phyloP scores from a whole-genome alignment of 2,329 filamentous ascomycete species.

The Zalaria sp. region DNA sequence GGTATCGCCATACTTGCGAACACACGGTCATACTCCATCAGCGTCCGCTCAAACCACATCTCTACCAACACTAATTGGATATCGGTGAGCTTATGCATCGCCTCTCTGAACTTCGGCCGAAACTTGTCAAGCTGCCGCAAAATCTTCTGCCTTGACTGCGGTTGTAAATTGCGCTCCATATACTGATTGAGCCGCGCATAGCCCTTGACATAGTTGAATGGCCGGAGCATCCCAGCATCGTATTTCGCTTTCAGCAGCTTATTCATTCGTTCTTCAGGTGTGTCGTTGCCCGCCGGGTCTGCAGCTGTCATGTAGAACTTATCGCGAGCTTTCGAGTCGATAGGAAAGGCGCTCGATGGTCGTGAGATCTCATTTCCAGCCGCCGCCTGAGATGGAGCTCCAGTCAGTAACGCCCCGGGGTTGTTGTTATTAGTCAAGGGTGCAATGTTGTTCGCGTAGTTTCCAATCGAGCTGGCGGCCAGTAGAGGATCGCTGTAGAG shows the following conservation, averaged over 20 bases:
- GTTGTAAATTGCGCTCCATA: conserved; percentile 77
- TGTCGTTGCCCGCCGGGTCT: conserved; percentile 75
- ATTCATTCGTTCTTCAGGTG: conserved; percentile 88
- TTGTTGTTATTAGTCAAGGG: conserved; percentile 6
- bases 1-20: conserved; percentile 99
- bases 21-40: conserved; percentile 97
- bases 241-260: conserved; percentile 90
- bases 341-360: conserved; percentile 45
- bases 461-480: conserved; percentile 25
- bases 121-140: conserved; percentile 84
- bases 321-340: conserved; percentile 58
- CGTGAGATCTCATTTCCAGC: conserved; percentile 43
- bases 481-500: conserved; percentile 47
- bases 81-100: conserved; percentile 83
- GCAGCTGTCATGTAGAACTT: conserved; percentile 92
- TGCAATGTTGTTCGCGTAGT: conserved; percentile 28
- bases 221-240: conserved; percentile 83
- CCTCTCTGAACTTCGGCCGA: conserved; percentile 87
- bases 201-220: conserved; percentile 97
- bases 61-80: conserved; percentile 90
- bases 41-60: conserved; percentile 95
- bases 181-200: conserved; percentile 83
- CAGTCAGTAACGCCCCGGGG: background rate
- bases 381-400: conserved; percentile 27
- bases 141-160: conserved; percentile 77